Conservation (phyloP, 129 eudicot species). For the Pittosporum tobira region DNA sequence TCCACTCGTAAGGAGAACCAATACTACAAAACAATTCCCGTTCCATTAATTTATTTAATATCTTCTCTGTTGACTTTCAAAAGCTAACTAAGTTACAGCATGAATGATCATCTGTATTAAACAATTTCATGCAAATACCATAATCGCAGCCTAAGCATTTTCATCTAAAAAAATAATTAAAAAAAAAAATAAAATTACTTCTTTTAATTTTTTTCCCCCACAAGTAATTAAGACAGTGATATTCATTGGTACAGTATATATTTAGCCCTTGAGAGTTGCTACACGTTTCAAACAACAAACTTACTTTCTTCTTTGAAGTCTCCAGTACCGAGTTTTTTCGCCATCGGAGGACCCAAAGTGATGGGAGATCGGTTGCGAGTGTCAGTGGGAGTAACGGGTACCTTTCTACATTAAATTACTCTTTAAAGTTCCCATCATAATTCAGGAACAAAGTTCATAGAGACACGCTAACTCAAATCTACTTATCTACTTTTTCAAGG, state of each 20-base stretch:
- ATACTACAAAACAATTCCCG: constrained; percentile 6
- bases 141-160: constrained; percentile 18
- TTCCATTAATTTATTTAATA: constrained; percentile 6
- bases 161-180: no score
- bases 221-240: not conserved
- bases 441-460: not conserved
- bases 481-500: constrained; percentile 38
- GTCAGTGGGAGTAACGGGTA: constrained; percentile 77
- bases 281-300: constrained; percentile 22
- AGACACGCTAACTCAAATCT: not conserved
- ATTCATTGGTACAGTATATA: constrained; percentile 18
- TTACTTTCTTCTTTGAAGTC: constrained; percentile 5
- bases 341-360: constrained; percentile 12
- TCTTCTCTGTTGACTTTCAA: constrained; percentile 10
- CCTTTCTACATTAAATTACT: not conserved
- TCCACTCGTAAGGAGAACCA: constrained; percentile 25
- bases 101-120: constrained; percentile 8
- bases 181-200: no score
- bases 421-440: not conserved
- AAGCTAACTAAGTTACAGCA: not conserved
- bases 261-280: constrained; percentile 32
- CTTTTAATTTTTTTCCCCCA: constrained; percentile 14
- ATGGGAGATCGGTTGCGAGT: constrained; percentile 55
- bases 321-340: not conserved
- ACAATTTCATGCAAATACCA: constrained; percentile 14